These are phyloP conservation scores for Saturnispora serradocipensis DNA, from an alignment of 805 yeast species.

Conservation along the genomic window DNA sequence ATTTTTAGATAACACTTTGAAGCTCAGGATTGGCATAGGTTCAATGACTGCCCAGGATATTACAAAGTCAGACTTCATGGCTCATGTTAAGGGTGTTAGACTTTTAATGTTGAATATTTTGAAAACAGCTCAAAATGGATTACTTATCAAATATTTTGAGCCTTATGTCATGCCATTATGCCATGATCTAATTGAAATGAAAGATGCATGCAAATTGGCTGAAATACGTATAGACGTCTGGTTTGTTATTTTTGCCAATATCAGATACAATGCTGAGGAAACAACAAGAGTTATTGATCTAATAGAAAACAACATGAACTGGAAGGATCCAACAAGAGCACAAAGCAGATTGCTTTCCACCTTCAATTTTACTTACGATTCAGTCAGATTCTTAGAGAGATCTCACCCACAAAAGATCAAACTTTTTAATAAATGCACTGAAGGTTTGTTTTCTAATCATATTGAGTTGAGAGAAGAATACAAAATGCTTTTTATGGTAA, in stretches of 20 bases:
- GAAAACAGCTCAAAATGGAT: slow-evolving; percentile 42
- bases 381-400: slow-evolving; percentile 55
- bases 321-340: slow-evolving; percentile 37
- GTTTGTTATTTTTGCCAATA: slow-evolving; percentile 37
- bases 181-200: slow-evolving; percentile 51
- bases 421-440: slow-evolving; percentile 44
- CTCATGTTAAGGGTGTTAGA: slow-evolving; percentile 54
- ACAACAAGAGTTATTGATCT: slow-evolving; percentile 35
- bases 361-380: slow-evolving; percentile 61
- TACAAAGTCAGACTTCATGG: slow-evolving; percentile 51
- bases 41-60: slow-evolving; percentile 45
- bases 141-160: slow-evolving; percentile 43
- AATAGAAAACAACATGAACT: slow-evolving; percentile 32
- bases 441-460: slow-evolving; percentile 50
- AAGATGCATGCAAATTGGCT: slow-evolving; percentile 73
- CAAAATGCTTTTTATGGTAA: slow-evolving; percentile 65
- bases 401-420: slow-evolving; percentile 35
- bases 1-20: slow-evolving; percentile 35
- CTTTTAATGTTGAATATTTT: slow-evolving; percentile 49
- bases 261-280: slow-evolving; percentile 36
- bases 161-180: slow-evolving; percentile 59
- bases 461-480: slow-evolving; percentile 71
- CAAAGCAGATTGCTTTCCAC: slow-evolving; percentile 62
- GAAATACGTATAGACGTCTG: slow-evolving; percentile 44
- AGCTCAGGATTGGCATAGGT: slow-evolving; percentile 26